Evolutionary conservation across 306 rosid genomes (phyloP).

Genomic region (Dryas drummondii): DNA sequence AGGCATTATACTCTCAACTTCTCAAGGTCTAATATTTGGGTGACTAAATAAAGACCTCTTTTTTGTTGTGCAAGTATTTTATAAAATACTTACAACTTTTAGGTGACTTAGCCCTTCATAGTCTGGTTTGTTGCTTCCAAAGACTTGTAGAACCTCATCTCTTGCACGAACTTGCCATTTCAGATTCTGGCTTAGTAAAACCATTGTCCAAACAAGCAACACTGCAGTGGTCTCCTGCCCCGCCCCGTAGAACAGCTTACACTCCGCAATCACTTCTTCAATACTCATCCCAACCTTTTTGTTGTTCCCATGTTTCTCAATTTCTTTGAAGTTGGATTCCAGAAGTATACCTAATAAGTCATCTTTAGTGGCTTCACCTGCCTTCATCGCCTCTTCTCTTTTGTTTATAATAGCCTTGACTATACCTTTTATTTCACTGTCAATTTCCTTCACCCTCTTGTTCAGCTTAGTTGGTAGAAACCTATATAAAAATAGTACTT

Average conservation of each 20-base stretch:
- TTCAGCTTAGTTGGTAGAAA: conserved; percentile 31
- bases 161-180: conserved; percentile 39
- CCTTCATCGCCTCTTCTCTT: conserved; percentile 27
- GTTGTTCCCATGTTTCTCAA: conserved; percentile 6
- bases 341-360: no score
- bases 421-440: conserved; percentile 22
- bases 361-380: no score
- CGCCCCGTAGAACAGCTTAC: conserved; percentile 37
- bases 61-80: not conserved
- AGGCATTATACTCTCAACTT: not conserved
- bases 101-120: conserved; percentile 22
- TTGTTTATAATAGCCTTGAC: conserved; percentile 29
- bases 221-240: conserved; percentile 42
- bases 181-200: conserved; percentile 18
- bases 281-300: conserved; percentile 20
- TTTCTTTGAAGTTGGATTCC: not conserved
- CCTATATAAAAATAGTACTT: conserved; percentile 13
- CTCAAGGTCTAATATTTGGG: conserved; percentile 38
- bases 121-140: conserved; percentile 25
- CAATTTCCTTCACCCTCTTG: conserved; percentile 29
- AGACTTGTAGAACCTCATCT: conserved; percentile 25
- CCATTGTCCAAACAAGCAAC: conserved; percentile 35
- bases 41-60: no score
- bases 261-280: conserved; percentile 32
- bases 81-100: conserved; percentile 18